These are phyloP conservation scores for Cryptococcus amylolentus DNA, from an alignment of 1,284 basidiomycete genomes.

Conservation along the genomic window DNA sequence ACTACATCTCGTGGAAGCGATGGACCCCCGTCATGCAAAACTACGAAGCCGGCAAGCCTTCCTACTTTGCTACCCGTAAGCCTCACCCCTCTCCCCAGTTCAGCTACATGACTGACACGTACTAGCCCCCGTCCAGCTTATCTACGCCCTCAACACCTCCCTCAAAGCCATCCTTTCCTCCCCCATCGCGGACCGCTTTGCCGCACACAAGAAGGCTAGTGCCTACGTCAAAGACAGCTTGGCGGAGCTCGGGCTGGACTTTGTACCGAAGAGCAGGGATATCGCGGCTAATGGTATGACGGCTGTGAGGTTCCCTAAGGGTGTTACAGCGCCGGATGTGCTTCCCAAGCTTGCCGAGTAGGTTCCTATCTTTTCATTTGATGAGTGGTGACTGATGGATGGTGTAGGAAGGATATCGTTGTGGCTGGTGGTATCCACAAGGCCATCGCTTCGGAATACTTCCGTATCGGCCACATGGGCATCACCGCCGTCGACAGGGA, in stretches of 20 bases:
- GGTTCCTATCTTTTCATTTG: constrained; percentile 1
- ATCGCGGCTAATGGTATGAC: constrained; percentile 91
- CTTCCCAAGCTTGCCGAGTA: constrained; percentile 56
- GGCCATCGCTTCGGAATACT: constrained; percentile 70
- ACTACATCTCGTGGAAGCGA: constrained; percentile 89
- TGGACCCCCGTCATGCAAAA: constrained; percentile 93
- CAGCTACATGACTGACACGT: not conserved
- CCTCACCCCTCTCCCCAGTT: constrained; percentile 4
- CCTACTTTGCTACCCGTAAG: constrained; percentile 85
- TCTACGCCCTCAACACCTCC: constrained; percentile 83
- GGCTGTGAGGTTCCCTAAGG: constrained; percentile 73
- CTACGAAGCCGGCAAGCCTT: constrained; percentile 57
- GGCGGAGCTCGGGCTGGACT: constrained; percentile 65
- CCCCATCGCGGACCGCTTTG: constrained; percentile 73
- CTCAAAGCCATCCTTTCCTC: constrained; percentile 66
- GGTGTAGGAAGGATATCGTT: constrained; percentile 62
- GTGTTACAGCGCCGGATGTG: constrained; percentile 67
- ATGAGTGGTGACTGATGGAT: not conserved
- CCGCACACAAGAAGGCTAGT: constrained; percentile 70
- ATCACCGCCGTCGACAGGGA: constrained; percentile 66
- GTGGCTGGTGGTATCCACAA: constrained; percentile 88
- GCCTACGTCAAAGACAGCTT: constrained; percentile 70
- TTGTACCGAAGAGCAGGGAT: constrained; percentile 61
- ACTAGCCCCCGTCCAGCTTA: constrained; percentile 73
- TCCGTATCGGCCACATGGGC: constrained; percentile 74